phyloP scores from a whole-genome alignment of 1,139 yeast genomes.

The Geotrichum australiense region DNA sequence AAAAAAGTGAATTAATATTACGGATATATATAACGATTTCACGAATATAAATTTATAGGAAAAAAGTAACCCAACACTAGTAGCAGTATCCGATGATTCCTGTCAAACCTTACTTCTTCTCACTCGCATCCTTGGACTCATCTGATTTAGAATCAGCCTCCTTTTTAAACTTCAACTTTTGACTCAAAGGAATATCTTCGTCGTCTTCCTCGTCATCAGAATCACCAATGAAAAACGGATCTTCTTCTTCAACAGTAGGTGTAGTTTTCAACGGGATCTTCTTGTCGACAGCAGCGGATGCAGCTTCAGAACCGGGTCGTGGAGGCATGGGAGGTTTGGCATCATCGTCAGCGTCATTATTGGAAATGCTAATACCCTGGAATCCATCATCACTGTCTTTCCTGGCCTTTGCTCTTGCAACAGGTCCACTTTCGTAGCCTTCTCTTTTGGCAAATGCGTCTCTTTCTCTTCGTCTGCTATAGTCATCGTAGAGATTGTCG shows the following conservation, averaged over 20 bases:
- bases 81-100: too few species aligned
- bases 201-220: slow-evolving; percentile 53
- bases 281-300: slow-evolving; percentile 27
- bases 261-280: slow-evolving; percentile 50
- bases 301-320: slow-evolving; percentile 4
- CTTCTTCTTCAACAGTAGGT: slow-evolving; percentile 45
- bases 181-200: slow-evolving; percentile 11
- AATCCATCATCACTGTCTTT: slow-evolving; percentile 20
- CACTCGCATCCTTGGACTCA: too few species aligned
- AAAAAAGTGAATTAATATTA: too few species aligned
- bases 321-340: slow-evolving; percentile 24
- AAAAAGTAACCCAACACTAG: too few species aligned
- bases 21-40: too few species aligned
- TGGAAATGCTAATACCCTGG: slow-evolving; percentile 31
- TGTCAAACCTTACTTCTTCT: too few species aligned
- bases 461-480: slow-evolving; percentile 9
- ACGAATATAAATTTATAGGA: too few species aligned
- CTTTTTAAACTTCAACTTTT: slow-evolving; percentile 5
- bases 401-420: slow-evolving; percentile 4
- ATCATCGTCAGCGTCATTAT: slow-evolving; percentile 26
- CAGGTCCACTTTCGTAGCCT: slow-evolving; percentile 10
- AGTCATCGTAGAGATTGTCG: slow-evolving; percentile 20
- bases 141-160: not conserved
- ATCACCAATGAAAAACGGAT: slow-evolving; percentile 66
- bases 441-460: not conserved